Base-by-base conservation (phyloP, 192 early-diverging fungal genomes). In the Coemansia erecta region DNA sequence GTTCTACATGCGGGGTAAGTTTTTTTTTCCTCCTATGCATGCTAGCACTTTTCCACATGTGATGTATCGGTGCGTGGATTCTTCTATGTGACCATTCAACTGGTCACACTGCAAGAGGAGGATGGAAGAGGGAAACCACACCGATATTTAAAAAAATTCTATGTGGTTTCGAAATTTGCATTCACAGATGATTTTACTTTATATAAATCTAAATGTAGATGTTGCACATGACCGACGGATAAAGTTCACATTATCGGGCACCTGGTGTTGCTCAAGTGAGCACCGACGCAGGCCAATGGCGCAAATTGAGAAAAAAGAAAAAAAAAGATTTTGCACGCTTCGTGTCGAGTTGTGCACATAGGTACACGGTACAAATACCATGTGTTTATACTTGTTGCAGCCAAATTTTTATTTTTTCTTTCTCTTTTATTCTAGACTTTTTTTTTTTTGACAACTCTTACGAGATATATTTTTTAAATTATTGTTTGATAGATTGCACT, bases 111-210 rank as follows among this genome's bases (percentile, higher is more conserved):
- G 6, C 8, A 37, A 37, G 4, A 4, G 4, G 2, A 26, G 8
- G 35, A 37, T 5, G 35, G 10, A 37, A 37, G n/a, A n/a, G n/a
- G n/a, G n/a, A 37, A 37, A 7, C 3, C 35, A 11, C 35, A 10
- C 35, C 1, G 10, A 7, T 37, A 37, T 10, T 10, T 11, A n/a
- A n/a, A n/a, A n/a, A n/a, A n/a, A n/a, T 7, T 37, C 35, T 37
- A 37, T 37, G 5, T 9, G 35, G 35, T 37, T 37, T 37, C 35
- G 8, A 37, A 1, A 7, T 37, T 37, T 1, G 35, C 35, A 37
- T 37, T 51, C 49, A 51, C 49, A 51, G 28, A 51, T 51, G 9
- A n/a, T 10, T 53, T 53, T 33, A n/a, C 1, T 53, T 53, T 33
- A n/a, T 37, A 10, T 33, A 33, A 28, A 33, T 53, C 8, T 53